phyloP scores from a whole-genome alignment of 2,329 filamentous ascomycete species.

The Botrytis byssoidea region DNA sequence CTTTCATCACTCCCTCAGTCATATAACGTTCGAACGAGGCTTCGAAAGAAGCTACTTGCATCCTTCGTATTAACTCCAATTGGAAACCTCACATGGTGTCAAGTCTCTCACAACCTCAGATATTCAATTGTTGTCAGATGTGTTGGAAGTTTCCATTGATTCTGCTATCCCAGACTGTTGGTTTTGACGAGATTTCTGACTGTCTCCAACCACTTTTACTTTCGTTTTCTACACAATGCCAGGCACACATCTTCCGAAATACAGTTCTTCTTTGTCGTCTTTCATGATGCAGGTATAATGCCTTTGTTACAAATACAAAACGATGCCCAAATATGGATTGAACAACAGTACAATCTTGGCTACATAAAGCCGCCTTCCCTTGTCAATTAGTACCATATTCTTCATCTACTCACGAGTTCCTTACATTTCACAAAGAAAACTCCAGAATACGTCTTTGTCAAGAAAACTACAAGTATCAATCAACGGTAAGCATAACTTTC shows the following conservation, averaged over 20 bases:
- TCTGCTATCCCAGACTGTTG: neutral
- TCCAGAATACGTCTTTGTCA: neutral
- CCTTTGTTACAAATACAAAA: neutral
- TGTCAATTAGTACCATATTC: neutral
- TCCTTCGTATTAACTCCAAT: neutral
- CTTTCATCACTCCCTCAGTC: neutral
- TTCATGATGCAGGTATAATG: neutral
- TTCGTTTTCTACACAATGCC: neutral
- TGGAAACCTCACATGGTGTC: neutral
- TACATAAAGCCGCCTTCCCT: neutral
- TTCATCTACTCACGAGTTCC: neutral
- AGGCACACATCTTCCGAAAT: neutral
- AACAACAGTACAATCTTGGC: neutral
- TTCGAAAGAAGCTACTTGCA: neutral
- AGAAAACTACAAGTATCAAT: neutral
- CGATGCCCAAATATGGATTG: neutral
- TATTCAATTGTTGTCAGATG: neutral
- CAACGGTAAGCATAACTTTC: neutral
- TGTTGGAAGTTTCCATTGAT: neutral
- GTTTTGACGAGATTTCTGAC: neutral
- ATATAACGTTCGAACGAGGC: neutral
- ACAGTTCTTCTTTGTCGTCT: neutral
- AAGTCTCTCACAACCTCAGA: neutral
- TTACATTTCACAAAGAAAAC: neutral
- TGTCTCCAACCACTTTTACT: neutral